Evolutionary conservation across 1,139 yeast species (phyloP), one percentile per base, ranked within the genome.

Genomic region (Kurtzmaniella quercitrusa): DNA sequence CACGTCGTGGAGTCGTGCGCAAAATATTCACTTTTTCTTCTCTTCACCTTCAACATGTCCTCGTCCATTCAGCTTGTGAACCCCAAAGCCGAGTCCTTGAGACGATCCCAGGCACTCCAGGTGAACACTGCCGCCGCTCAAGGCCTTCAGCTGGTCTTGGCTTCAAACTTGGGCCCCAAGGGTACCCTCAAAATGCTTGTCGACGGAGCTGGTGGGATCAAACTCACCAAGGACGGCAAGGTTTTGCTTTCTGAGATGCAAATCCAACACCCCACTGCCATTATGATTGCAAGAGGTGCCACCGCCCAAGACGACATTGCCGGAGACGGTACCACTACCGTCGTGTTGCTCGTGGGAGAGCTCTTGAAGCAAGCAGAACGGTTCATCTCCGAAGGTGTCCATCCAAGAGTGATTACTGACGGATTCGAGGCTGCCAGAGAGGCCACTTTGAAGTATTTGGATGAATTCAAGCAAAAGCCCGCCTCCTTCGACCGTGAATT

Each of bases 291-390:
- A 3, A 77, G 98, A 51, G 98, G 98, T 10, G 99, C 99, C 44
- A 83, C 96, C 41, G 97, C 98, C 0, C 99, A 93, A 67, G 99
- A 93, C 65, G 98, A 93, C 63, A 90, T 94, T 61, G 88, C 98
- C 12, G 99, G 99, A 43, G 99, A 93, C 63, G 99, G 99, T 51
- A 94, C 99, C 46, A 93, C 98, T n/a, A 86, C 96, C 1, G 98
- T 93, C 46, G 93, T 93, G 44, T 75, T 95, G 52, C 77, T 91
- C 46, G 98, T 93, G 38, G 99, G 99, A 44, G 98, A 94, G 62
- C 73, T 93, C 48, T 76, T 93, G 60, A 88, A 87, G 63, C 98
- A 93, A 67, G 97, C 98, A 27, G 95, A 93, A 60, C 77, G 98
- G 56, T 91, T 80, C 61, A 82, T 89, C 46, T 77, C 83, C 51